A percentile compares a stretch with the other conserved stretches of the same genome.
Evolutionary conservation across 106 monocot species (phyloP).

Genomic region (Iris macrosiphon): DNA sequence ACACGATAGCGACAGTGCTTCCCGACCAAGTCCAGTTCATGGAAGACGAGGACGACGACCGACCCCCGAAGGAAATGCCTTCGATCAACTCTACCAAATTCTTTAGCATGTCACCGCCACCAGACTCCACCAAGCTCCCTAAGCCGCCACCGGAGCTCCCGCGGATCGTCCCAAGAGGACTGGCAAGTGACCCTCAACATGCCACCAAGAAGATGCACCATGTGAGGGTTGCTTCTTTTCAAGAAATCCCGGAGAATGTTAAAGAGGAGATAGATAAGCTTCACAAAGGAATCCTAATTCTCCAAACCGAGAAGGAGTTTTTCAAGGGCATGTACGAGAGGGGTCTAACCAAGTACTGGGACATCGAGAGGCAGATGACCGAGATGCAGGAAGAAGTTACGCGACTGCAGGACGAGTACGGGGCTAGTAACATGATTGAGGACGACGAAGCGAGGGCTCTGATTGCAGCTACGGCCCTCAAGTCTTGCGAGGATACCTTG

Average conservation of each 20-base stretch:
- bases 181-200: not conserved
- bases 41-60: conserved; percentile 24
- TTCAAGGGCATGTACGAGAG: conserved; percentile 21
- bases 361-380: conserved; percentile 21
- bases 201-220: not conserved
- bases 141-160: conserved; percentile 7
- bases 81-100: not conserved
- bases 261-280: conserved; percentile 21
- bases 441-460: conserved; percentile 24
- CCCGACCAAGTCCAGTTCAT: conserved; percentile 24
- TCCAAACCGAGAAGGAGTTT: conserved; percentile 33
- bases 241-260: conserved; percentile 8
- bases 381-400: conserved; percentile 24
- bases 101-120: not conserved
- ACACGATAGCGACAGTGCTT: conserved; percentile 15
- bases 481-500: conserved; percentile 24
- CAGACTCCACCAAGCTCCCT: not conserved
- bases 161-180: not conserved
- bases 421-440: conserved; percentile 10
- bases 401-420: conserved; percentile 13
- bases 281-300: conserved; percentile 20
- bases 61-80: not conserved
- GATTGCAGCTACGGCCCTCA: conserved; percentile 26
- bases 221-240: not conserved
- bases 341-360: conserved; percentile 17